These are phyloP conservation scores for Gentiana macrophylla DNA, from an alignment of 257 asterid species.

Conservation along the genomic window DNA sequence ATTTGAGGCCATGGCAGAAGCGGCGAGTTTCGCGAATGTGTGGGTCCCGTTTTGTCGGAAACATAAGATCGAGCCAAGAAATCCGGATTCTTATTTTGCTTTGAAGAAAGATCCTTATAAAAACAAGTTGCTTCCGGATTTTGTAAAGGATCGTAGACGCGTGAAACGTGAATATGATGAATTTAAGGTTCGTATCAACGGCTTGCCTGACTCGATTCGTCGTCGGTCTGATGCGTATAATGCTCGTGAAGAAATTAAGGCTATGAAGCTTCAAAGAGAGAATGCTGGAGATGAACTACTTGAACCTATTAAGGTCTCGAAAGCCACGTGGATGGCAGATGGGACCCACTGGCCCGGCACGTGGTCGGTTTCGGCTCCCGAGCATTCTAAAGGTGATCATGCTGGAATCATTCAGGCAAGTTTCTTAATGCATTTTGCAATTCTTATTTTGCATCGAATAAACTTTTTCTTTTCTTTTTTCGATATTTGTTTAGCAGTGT, in stretches of 20 bases:
- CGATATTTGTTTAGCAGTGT: too few species aligned
- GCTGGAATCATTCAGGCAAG: slow-evolving; percentile 76
- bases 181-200: slow-evolving; percentile 62
- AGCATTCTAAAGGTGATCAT: slow-evolving; percentile 65
- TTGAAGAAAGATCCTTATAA: slow-evolving; percentile 67
- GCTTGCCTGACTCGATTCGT: slow-evolving; percentile 58
- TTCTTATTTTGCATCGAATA: slow-evolving; percentile 3
- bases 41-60: slow-evolving; percentile 81
- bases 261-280: slow-evolving; percentile 54
- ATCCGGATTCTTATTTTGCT: slow-evolving; percentile 51
- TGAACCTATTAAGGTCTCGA: slow-evolving; percentile 40
- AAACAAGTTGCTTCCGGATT: slow-evolving; percentile 50
- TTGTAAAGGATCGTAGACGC: slow-evolving; percentile 65
- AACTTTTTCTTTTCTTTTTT: neutral
- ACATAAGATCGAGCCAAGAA: slow-evolving; percentile 60
- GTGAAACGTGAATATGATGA: slow-evolving; percentile 72
- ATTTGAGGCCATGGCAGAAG: slow-evolving; percentile 75
- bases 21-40: slow-evolving; percentile 61
- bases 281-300: slow-evolving; percentile 45
- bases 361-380: slow-evolving; percentile 43
- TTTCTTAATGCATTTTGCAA: slow-evolving; percentile 2
- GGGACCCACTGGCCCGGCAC: slow-evolving; percentile 91
- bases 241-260: slow-evolving; percentile 59
- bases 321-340: slow-evolving; percentile 83
- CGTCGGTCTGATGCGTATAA: slow-evolving; percentile 64